Base-by-base conservation (phyloP, 441 rosid species). In the Populus hybrid region DNA sequence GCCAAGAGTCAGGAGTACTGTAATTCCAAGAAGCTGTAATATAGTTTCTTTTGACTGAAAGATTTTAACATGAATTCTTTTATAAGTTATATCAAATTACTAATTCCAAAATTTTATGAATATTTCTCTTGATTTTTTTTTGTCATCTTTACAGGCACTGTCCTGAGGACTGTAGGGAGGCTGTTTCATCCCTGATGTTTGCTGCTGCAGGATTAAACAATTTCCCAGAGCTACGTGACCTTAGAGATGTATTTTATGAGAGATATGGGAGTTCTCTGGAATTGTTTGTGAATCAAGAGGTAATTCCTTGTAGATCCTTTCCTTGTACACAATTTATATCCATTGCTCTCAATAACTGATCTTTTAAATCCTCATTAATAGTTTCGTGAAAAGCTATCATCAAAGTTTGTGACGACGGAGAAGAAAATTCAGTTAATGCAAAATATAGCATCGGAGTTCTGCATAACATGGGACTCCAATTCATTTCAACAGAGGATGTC, bases 141-240 rank as follows among this genome's bases (percentile, higher is more conserved):
- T 10, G 38, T 42, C 67, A 46, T 57, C 16, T 76, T 75, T 36
- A 32, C 88, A 96, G 99, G 77, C 94, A 83, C 81, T 96, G 99
- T 87, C 98, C 99, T 3, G 92, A 89, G 79, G 98, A 90, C 53
- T 93, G 97, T 74, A 90, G 91, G 84, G 92, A 91, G 84, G 92
- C 94, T 72, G 91, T 92, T 36, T 82, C 98, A 16, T 96, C 97
- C 57, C 79, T 96, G 69, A 96, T 96, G 98, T 88, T 84, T 88
- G 98, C 99, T 74, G 98, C 98, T 72, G 94, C 99, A 64, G 91
- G 97, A 83, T 90, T 92, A 84, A 91, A 98, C 67, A 98, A 93
- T 85, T 78, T 94, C 81, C 99, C 97, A 0, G 98, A 96, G 87
- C 75, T 96, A 72, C 94, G 96, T 28, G 97, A 94, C 30, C 90